Evolutionary conservation across 257 asterid genomes (phyloP).

Genomic region (Nicotiana otophora): DNA sequence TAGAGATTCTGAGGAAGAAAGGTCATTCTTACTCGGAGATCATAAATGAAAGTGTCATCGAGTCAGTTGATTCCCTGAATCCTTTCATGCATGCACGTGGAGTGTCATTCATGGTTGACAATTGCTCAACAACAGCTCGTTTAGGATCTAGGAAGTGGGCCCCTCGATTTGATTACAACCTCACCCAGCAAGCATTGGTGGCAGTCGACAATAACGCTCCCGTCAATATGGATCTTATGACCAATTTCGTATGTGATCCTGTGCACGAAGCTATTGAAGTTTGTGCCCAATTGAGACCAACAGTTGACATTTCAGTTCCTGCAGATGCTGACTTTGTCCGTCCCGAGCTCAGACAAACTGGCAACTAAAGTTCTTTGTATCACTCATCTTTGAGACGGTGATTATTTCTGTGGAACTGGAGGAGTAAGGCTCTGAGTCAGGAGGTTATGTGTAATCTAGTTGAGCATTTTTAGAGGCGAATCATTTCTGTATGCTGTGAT

Average conservation of each 20-base stretch:
- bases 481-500: neutral
- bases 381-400: neutral
- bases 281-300: conserved; percentile 84
- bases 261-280: conserved; percentile 84
- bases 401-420: neutral
- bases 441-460: neutral
- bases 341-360: conserved; percentile 67
- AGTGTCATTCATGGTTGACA: conserved; percentile 94
- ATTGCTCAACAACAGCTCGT: conserved; percentile 92
- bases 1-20: conserved; percentile 87
- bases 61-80: conserved; percentile 87
- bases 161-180: conserved; percentile 76
- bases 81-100: conserved; percentile 99
- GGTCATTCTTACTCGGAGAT: conserved; percentile 96
- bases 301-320: conserved; percentile 90
- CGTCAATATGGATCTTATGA: conserved; percentile 69
- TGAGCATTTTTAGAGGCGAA: neutral
- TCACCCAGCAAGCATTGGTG: conserved; percentile 88
- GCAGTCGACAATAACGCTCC: conserved; percentile 63
- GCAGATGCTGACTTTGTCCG: conserved; percentile 91
- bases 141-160: conserved; percentile 97
- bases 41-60: conserved; percentile 85
- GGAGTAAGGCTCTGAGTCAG: neutral
- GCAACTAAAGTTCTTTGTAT: conserved; percentile 27
- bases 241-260: conserved; percentile 76